Evolutionary conservation across 78 protist genomes (phyloP), one percentile per base, ranked within the genome.

Genomic region (Polysphondylium violaceum): DNA sequence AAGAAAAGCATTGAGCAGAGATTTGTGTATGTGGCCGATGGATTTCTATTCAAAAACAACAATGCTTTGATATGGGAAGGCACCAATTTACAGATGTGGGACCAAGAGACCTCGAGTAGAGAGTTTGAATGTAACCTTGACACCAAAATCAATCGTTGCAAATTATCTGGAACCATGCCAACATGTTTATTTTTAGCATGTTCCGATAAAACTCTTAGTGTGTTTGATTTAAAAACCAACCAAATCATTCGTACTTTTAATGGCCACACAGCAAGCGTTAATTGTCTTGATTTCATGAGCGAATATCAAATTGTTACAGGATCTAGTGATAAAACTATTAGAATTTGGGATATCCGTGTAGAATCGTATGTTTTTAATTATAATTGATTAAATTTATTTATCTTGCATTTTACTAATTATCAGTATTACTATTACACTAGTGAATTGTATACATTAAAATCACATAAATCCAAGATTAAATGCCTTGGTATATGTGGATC

Each of bases 311-410:
- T 81, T 6, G 3, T 81, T 7, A 61, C 89, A 0, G 89, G 89
- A 3, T 81, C 89, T 3, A 21, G n/a, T 31, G 89, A 81, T 56
- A 65, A 68, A 14, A 41, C 71, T 1, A 81, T 81, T 4, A 36
- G 63, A 31, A 14, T 81, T 16, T 81, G 89, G 89, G 89, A 81
- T 56, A 21, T 68, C 6, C 25, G 89, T 25, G 33, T 68, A 27
- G 47, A 76, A 38, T 16, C 41, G 7, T 9, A 27, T 5, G 1
- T 63, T n/a, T 0, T 76, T 3, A n/a, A 29, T 27, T 27, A 51
- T 3, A 2, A 43, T 71, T 35, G 21, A 31, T 50, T 41, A 12
- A 9, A 14, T 8, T 23, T 8, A 71, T 51, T 11, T 27, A 43
- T 47, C 55, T 14, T 59, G 25, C 17, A 7, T 71, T n/a, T 31